Evolutionary conservation across 2,329 filamentous ascomycete genomes (phyloP).

Genomic region (Epichloe elymi): DNA sequence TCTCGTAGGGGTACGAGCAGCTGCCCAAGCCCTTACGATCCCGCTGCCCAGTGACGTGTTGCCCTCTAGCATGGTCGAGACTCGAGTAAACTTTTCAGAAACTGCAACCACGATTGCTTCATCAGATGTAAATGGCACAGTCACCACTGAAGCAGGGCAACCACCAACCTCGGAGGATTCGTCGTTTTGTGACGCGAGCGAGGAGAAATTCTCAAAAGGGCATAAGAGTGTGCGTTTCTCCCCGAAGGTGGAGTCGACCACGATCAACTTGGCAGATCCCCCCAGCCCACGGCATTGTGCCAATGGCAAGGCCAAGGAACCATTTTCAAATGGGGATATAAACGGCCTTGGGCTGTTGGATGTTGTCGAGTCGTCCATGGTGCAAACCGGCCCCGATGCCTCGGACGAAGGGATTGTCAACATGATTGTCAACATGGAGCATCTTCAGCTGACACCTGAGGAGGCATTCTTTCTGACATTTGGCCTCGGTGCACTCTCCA

Average conservation of each 20-base stretch:
- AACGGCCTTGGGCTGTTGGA: background rate
- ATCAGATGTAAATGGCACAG: background rate
- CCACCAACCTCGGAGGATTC: background rate
- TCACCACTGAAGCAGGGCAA: background rate
- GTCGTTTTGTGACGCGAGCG: conserved; percentile 11
- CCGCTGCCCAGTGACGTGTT: background rate
- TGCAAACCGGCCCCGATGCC: background rate
- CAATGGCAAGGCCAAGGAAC: conserved; percentile 9
- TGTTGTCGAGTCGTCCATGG: background rate
- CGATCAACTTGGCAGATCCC: conserved; percentile 38
- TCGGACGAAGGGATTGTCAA: conserved; percentile 23
- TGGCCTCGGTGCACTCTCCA: conserved; percentile 57
- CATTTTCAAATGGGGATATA: background rate
- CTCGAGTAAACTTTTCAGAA: background rate
- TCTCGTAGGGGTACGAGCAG: background rate
- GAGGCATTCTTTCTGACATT: conserved; percentile 88
- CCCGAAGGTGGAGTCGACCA: conserved; percentile 50
- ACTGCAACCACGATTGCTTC: background rate
- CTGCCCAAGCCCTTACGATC: background rate
- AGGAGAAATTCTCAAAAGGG: conserved; percentile 21
- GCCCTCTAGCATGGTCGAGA: background rate
- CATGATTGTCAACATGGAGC: conserved; percentile 49
- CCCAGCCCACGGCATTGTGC: conserved; percentile 30
- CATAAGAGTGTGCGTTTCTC: conserved; percentile 60
- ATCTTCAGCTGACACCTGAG: conserved; percentile 81